phyloP scores from a whole-genome alignment of 257 asterid species.

The Plantago major region DNA sequence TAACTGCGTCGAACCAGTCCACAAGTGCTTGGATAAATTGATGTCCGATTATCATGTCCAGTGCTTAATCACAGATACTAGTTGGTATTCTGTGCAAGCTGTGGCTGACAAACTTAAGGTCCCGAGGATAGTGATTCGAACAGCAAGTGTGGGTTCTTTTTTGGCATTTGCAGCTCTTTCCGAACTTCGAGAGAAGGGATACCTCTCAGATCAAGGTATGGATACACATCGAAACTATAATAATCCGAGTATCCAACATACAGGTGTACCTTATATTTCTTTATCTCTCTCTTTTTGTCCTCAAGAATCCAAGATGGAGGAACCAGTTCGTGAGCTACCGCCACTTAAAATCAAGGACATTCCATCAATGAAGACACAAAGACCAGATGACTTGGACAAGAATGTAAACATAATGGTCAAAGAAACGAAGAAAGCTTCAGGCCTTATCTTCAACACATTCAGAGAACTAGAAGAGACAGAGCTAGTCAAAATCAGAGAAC shows the following conservation, averaged over 20 bases:
- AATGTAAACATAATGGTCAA: constrained; percentile 17
- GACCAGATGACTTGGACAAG: constrained; percentile 13
- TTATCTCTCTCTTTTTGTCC: too few species aligned
- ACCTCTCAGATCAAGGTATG: constrained; percentile 31
- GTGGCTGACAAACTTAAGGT: constrained; percentile 33
- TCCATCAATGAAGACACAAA: constrained; percentile 17
- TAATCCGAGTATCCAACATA: neutral
- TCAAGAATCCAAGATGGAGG: constrained; percentile 28
- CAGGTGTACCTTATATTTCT: too few species aligned
- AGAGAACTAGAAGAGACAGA: constrained; percentile 27
- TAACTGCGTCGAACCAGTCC: constrained; percentile 21
- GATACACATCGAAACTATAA: constrained; percentile 12
- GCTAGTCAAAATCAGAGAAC: constrained; percentile 17
- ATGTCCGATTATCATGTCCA: neutral
- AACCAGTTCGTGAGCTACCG: constrained; percentile 28
- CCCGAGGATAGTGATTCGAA: constrained; percentile 39
- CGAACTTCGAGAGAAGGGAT: constrained; percentile 21
- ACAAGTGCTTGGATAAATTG: too few species aligned
- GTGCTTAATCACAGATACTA: constrained; percentile 28
- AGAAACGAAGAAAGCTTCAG: constrained; percentile 29
- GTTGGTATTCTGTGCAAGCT: constrained; percentile 25
- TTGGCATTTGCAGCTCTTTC: constrained; percentile 26
- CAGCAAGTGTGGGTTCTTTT: constrained; percentile 27
- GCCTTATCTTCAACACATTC: constrained; percentile 27
- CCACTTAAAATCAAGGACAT: constrained; percentile 35